Conservation (phyloP, 1,139 yeast genomes). For the Magnusiomyces tetraspermus region DNA sequence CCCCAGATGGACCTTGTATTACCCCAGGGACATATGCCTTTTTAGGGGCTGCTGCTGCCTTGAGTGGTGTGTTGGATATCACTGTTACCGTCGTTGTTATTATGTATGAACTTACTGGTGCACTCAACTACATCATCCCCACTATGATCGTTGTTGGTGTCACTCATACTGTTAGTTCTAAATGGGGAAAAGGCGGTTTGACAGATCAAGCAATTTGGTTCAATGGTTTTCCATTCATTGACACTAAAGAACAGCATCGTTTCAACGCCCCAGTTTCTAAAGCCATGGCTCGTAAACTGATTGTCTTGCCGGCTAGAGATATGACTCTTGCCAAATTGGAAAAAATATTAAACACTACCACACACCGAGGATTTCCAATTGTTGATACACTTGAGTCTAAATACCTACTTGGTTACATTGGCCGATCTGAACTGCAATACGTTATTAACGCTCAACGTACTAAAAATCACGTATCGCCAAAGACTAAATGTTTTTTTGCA, state of each 20-base stretch:
- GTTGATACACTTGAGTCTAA: constrained; percentile 19
- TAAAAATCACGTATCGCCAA: constrained; percentile 8
- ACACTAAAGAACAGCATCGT: constrained; percentile 56
- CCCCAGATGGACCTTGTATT: constrained; percentile 45
- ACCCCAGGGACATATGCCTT: constrained; percentile 95
- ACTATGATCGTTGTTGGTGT: constrained; percentile 93
- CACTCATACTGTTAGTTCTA: constrained; percentile 70
- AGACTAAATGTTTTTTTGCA: constrained; percentile 20
- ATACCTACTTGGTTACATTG: constrained; percentile 30
- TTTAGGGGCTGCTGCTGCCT: constrained; percentile 91
- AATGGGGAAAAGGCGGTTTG: constrained; percentile 75
- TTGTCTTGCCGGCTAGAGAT: constrained; percentile 40
- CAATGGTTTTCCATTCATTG: constrained; percentile 82
- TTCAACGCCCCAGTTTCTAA: constrained; percentile 47
- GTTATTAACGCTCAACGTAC: constrained; percentile 20
- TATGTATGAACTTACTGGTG: constrained; percentile 97
- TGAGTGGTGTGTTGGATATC: constrained; percentile 88
- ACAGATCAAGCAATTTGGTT: constrained; percentile 91
- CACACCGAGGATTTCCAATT: constrained; percentile 39
- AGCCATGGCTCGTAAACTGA: constrained; percentile 53
- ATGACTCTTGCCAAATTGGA: constrained; percentile 30
- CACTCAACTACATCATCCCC: constrained; percentile 80
- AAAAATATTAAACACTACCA: constrained; percentile 34
- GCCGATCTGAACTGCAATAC: constrained; percentile 29
- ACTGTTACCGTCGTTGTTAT: constrained; percentile 94